Percentiles rank a stretch among this genome's conserved stretches.
Conservation (phyloP, 2,329 filamentous ascomycete genomes). For the Keithomyces neogunnii region DNA sequence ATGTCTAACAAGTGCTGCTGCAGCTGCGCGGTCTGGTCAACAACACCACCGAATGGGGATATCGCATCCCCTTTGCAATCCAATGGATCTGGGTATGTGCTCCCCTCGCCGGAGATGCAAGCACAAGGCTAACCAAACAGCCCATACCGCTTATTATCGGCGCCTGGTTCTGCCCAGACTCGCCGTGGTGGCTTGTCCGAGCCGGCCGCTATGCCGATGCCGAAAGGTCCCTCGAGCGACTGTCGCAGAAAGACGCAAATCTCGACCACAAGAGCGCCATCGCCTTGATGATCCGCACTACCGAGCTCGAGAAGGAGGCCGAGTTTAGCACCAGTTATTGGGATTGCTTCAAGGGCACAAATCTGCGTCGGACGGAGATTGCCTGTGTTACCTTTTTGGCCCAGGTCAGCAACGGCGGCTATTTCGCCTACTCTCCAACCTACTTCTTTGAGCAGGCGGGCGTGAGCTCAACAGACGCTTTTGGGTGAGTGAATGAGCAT, state of each 20-base stretch:
- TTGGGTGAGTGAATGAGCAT: no score
- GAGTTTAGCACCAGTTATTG: constrained; percentile 24
- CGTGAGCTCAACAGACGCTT: no score
- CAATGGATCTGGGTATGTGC: constrained; percentile 35
- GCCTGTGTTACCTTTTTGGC: constrained; percentile 30
- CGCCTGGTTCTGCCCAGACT: constrained; percentile 36
- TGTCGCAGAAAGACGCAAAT: constrained; percentile 18
- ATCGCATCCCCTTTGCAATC: constrained; percentile 37
- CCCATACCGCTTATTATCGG: constrained; percentile 31
- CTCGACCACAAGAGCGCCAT: constrained; percentile 20
- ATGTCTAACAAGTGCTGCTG: no score
- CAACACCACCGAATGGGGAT: constrained; percentile 31
- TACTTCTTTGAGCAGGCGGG: constrained; percentile 33
- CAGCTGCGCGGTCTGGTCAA: constrained; percentile 14
- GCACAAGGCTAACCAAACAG: no score
- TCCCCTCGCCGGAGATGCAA: no score
- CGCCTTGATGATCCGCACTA: constrained; percentile 32
- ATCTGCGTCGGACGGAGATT: constrained; percentile 33
- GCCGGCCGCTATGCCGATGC: constrained; percentile 24
- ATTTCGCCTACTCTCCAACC: constrained; percentile 30
- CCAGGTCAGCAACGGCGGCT: constrained; percentile 11
- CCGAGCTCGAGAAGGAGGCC: constrained; percentile 9
- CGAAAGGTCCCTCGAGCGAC: constrained; percentile 21
- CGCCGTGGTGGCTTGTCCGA: constrained; percentile 35
- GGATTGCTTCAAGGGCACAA: constrained; percentile 34